Evolutionary conservation across 2,329 filamentous ascomycete species (phyloP), one percentile per base, ranked within the genome.

Genomic region (Byssothecium circinans): DNA sequence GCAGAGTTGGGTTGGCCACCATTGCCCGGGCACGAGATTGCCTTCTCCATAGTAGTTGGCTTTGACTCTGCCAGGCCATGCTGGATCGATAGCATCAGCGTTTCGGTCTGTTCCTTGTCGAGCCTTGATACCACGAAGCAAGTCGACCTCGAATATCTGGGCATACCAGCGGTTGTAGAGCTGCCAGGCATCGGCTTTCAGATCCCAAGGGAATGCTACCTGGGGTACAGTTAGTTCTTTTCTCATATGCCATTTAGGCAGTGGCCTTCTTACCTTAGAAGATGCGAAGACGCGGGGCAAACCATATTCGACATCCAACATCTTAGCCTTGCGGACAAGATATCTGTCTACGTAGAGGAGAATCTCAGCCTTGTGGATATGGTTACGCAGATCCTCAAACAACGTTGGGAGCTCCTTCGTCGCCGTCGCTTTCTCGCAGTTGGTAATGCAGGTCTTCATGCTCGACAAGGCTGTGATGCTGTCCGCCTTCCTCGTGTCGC

Each of bases 1-100:
- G 8, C 72, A 75, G 0, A 79, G 65, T 50, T 81, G 80, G 0
- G 71, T 70, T 0, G 81, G 79, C 74, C 75, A 84, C 81, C 81
- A 84, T 23, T 77, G 74, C 0, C 77, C 76, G 8, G 74, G 72
- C 1, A 77, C 58, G 1, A 78, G 64, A 3, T 69, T 39, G 2
- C 69, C 70, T 10, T 74, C 58, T 2, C 77, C 77, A 32, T 69
- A 61, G 43, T 66, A 68, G 4, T 69, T 70, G 2, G 68, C 57
- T 1, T 5, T 41, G 25, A n/a, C 41, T 46, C 23, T 55, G 37
- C 37, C 56, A 7, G 18, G 40, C 36, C 57, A 71, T 6, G 49
- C 60, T 53, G 11, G 34, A 18, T 65, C 62, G 14, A 70, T 58
- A 0, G 52, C 45, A 34, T 71, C 67, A 14, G 53, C 52, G 25